Conservation (phyloP, 306 rosid genomes). For the Begonia fuchsioides region DNA sequence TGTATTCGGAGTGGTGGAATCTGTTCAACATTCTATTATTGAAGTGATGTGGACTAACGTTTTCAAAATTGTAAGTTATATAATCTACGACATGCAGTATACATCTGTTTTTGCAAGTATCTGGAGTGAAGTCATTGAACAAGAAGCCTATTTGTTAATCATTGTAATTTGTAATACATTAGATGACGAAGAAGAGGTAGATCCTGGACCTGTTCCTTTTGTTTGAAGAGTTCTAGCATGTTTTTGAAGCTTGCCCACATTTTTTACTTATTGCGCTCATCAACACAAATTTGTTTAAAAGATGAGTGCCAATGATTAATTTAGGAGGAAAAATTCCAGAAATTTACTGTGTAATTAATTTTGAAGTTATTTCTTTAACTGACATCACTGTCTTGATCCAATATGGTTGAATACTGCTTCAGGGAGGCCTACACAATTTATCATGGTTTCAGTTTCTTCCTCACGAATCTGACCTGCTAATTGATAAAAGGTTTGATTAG, state of each 20-base stretch:
- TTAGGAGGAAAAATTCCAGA: neutral
- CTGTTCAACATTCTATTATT: neutral
- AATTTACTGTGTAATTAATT: neutral
- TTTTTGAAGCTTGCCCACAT: constrained; percentile 1
- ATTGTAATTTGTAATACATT: too few relatives aligned
- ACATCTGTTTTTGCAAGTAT: neutral
- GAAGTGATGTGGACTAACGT: constrained; percentile 44
- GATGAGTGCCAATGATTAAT: neutral
- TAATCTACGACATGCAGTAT: neutral
- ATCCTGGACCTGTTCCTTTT: neutral
- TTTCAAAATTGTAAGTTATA: constrained; percentile 31
- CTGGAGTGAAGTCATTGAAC: too few relatives aligned
- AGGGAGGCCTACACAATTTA: constrained; percentile 81
- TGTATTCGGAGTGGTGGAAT: neutral
- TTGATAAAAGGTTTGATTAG: constrained; percentile 59
- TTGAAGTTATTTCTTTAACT: neutral
- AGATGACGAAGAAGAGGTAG: too few relatives aligned
- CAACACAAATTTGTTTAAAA: neutral
- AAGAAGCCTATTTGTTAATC: too few relatives aligned
- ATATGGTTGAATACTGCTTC: constrained; percentile 9
- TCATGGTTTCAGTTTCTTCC: constrained; percentile 98
- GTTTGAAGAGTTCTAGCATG: neutral
- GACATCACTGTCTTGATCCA: constrained; percentile 1
- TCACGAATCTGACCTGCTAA: constrained; percentile 64
- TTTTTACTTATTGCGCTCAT: neutral